These are phyloP conservation scores for Malassezia restricta DNA, from an alignment of 1,284 basidiomycete species.

Conservation along the genomic window DNA sequence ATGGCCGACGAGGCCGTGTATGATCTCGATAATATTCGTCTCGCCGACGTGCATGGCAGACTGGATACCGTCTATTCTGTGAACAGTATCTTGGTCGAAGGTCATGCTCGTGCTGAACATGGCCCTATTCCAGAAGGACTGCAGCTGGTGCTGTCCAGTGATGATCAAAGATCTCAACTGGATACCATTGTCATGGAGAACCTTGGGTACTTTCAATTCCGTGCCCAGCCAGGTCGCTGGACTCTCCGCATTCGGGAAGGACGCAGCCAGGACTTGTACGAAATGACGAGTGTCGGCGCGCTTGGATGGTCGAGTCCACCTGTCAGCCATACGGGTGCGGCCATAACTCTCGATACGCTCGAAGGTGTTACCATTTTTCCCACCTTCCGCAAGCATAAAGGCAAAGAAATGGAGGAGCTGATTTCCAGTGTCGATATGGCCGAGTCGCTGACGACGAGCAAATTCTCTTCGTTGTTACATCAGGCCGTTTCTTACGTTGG, in stretches of 20 bases:
- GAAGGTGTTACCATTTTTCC: slow-evolving; percentile 81
- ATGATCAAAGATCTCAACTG: slow-evolving; percentile 21
- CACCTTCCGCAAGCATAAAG: slow-evolving; percentile 57
- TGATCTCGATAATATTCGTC: slow-evolving; percentile 89
- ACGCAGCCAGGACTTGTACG: slow-evolving; percentile 65
- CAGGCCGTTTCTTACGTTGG: not conserved
- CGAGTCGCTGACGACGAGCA: not conserved
- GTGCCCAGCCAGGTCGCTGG: slow-evolving; percentile 77
- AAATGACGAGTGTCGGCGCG: slow-evolving; percentile 59
- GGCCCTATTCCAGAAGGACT: slow-evolving; percentile 56
- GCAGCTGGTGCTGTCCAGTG: slow-evolving; percentile 48
- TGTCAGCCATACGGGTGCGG: slow-evolving; percentile 50
- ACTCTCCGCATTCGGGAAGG: slow-evolving; percentile 69
- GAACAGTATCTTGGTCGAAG: slow-evolving; percentile 82
- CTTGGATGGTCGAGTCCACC: slow-evolving; percentile 68
- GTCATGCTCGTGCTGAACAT: slow-evolving; percentile 67
- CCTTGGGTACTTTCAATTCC: slow-evolving; percentile 90
- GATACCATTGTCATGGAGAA: slow-evolving; percentile 68
- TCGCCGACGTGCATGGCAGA: slow-evolving; percentile 56
- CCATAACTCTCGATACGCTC: slow-evolving; percentile 58
- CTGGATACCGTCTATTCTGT: slow-evolving; percentile 75
- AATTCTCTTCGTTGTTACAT: not conserved
- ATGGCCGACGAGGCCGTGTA: slow-evolving; percentile 75
- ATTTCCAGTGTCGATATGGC: slow-evolving; percentile 52
- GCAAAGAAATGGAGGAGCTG: slow-evolving; percentile 71